Evolutionary conservation across 306 rosid genomes (phyloP).

Genomic region (Casuarina equisetifolia): DNA sequence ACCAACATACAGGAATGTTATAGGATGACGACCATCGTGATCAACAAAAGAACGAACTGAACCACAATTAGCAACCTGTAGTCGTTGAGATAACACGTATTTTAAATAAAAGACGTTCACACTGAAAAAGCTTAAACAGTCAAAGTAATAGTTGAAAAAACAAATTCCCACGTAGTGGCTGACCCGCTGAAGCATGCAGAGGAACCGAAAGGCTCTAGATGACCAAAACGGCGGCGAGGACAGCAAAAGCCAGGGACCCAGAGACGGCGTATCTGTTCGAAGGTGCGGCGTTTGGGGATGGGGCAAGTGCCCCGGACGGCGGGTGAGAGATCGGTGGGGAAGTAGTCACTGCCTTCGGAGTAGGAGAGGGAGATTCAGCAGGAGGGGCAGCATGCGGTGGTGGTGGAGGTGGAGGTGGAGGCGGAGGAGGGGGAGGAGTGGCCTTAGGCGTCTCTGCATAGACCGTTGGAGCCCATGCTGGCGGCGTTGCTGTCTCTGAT

Average conservation of each 20-base stretch:
- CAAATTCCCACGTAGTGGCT: neutral
- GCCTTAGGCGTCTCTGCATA: slow-evolving; percentile 12
- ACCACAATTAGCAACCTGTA: neutral
- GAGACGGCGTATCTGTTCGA: slow-evolving; percentile 16
- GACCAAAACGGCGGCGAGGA: slow-evolving; percentile 32
- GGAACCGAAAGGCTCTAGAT: slow-evolving; percentile 26
- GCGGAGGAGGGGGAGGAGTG: slow-evolving; percentile 31
- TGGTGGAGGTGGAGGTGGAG: neutral
- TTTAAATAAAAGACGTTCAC: neutral
- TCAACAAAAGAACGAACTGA: neutral
- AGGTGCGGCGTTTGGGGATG: slow-evolving; percentile 20
- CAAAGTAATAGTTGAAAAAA: neutral
- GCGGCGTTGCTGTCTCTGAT: neutral
- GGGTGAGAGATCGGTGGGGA: slow-evolving; percentile 30
- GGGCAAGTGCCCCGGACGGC: slow-evolving; percentile 36
- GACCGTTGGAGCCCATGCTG: neutral
- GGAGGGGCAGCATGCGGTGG: slow-evolving; percentile 17
- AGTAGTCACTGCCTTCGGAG: slow-evolving; percentile 22
- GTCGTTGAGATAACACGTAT: neutral
- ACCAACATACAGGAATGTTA: neutral
- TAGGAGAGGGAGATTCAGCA: neutral
- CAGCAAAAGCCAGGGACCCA: slow-evolving; percentile 30
- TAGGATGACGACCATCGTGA: neutral
- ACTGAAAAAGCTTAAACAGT: neutral
- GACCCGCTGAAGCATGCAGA: neutral